Percentiles rank a stretch among this genome's conserved stretches.
phyloP scores from a whole-genome alignment of 2,329 filamentous ascomycete species.

The Fusarium gaditjirri region DNA sequence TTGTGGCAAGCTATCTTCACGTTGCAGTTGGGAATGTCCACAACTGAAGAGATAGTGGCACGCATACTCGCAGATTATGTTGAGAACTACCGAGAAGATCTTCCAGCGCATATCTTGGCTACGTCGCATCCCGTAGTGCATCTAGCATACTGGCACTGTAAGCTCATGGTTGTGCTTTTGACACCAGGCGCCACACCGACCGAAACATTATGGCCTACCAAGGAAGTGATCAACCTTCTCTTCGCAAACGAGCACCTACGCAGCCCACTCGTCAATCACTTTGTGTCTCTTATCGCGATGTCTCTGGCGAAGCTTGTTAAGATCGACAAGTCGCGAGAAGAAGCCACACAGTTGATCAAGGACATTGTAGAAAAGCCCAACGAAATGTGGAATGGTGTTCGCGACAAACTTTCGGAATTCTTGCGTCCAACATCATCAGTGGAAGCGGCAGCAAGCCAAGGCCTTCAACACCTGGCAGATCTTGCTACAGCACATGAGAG shows the following conservation, averaged over 20 bases:
- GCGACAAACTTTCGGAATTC: constrained; percentile 54
- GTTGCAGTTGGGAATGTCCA: constrained; percentile 49
- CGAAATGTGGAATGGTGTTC: constrained; percentile 67
- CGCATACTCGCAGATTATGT: constrained; percentile 52
- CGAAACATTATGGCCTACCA: constrained; percentile 69
- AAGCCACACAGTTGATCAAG: constrained; percentile 65
- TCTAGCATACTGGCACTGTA: constrained; percentile 76
- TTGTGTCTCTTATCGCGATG: constrained; percentile 68
- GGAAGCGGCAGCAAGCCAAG: constrained; percentile 59
- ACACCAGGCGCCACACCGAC: constrained; percentile 64
- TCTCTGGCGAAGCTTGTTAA: constrained; percentile 70
- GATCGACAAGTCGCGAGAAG: constrained; percentile 64
- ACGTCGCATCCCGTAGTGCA: constrained; percentile 66
- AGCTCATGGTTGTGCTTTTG: constrained; percentile 71
- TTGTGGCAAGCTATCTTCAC: constrained; percentile 53
- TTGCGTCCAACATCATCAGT: constrained; percentile 51
- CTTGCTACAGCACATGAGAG: constrained; percentile 59
- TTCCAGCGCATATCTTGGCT: constrained; percentile 67
- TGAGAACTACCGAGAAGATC: constrained; percentile 73
- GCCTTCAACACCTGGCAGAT: constrained; percentile 71
- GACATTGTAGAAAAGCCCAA: constrained; percentile 66
- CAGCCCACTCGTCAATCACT: constrained; percentile 75
- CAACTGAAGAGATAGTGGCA: constrained; percentile 49
- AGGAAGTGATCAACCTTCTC: constrained; percentile 68
- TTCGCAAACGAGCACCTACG: constrained; percentile 64